Evolutionary conservation across 148 eudicot genomes (phyloP).

Genomic region (Chenopodium album): DNA sequence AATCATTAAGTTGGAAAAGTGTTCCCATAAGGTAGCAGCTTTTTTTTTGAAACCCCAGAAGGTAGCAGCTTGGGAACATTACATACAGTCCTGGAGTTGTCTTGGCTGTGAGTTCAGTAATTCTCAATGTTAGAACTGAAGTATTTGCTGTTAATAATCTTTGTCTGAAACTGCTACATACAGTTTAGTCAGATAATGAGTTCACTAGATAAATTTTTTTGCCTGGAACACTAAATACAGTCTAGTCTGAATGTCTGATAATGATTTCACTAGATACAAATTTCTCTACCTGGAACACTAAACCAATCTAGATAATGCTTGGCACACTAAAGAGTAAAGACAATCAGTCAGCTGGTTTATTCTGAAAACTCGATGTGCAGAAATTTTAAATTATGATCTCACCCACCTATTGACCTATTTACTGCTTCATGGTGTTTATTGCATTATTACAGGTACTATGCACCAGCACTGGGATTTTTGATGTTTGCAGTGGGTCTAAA

Average conservation of each 20-base stretch:
- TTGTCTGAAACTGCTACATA: no score
- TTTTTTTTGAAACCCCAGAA: not conserved
- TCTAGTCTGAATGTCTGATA: no score
- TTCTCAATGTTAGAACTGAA: not conserved
- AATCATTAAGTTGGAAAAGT: not conserved
- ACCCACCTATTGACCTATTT: not conserved
- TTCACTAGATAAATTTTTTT: not conserved
- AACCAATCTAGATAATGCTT: not conserved
- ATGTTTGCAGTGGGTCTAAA: constrained; percentile 96
- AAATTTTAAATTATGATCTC: not conserved
- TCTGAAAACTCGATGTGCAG: not conserved
- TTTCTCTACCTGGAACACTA: not conserved
- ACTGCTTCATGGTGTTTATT: constrained; percentile 12
- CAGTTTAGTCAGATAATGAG: no score
- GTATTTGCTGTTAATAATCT: not conserved
- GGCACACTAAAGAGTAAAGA: no score
- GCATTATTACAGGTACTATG: constrained; percentile 66
- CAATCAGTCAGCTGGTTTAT: not conserved
- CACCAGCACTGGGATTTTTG: constrained; percentile 87
- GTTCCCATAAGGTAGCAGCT: not conserved
- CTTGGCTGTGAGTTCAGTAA: not conserved
- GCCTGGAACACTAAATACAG: not conserved
- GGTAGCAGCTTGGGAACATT: not conserved
- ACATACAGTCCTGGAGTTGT: not conserved
- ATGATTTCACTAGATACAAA: no score